These are phyloP conservation scores for Apostasia shenzhenica DNA, from an alignment of 106 monocot species.

Conservation along the genomic window DNA sequence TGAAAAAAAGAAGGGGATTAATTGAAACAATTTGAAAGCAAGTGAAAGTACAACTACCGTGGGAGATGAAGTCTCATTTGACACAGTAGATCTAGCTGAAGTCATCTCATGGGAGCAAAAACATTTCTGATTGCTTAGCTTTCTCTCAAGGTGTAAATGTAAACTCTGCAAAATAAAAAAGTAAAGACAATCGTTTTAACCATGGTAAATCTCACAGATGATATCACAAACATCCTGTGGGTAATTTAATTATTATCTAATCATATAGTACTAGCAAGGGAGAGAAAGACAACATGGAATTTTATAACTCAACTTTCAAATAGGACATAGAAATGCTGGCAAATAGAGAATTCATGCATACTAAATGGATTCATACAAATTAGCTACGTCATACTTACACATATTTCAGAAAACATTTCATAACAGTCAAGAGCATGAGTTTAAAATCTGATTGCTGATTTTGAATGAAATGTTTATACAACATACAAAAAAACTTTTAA, in stretches of 20 bases:
- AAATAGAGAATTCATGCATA: too few species aligned
- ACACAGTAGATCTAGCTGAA: conserved; percentile 5
- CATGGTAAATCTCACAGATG: background rate
- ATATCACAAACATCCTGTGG: too few species aligned
- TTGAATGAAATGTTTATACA: too few species aligned
- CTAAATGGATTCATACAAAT: background rate
- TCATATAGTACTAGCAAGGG: background rate
- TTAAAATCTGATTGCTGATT: too few species aligned
- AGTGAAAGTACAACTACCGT: conserved; percentile 19
- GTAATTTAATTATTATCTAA: too few species aligned
- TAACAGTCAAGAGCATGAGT: too few species aligned
- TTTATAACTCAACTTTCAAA: background rate
- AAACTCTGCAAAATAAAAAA: conserved; percentile 22
- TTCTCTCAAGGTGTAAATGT: conserved; percentile 10
- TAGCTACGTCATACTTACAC: too few species aligned
- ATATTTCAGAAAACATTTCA: too few species aligned
- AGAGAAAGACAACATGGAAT: background rate
- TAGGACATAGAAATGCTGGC: too few species aligned
- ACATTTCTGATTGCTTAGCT: conserved; percentile 17
- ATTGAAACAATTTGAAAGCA: background rate
- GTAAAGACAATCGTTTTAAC: background rate
- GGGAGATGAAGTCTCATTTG: conserved; percentile 16
- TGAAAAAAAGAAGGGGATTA: background rate
- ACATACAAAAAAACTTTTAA: background rate
- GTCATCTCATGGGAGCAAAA: conserved; percentile 12